These are phyloP conservation scores for Spergularia marina DNA, from an alignment of 148 eudicot genomes.

Conservation along the genomic window DNA sequence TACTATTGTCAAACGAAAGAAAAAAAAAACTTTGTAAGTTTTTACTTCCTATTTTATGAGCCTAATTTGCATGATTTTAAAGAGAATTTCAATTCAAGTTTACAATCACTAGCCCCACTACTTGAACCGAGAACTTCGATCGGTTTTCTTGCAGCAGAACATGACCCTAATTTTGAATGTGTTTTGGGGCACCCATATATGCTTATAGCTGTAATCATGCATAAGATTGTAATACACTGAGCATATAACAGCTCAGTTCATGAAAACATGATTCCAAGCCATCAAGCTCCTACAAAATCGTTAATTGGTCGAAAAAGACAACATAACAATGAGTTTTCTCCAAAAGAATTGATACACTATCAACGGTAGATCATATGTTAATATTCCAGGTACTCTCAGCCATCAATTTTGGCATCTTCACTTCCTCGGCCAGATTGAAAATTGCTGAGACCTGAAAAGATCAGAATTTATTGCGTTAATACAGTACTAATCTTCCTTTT, in stretches of 20 bases:
- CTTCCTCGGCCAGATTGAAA: constrained; percentile 50
- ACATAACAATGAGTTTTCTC: constrained; percentile 3
- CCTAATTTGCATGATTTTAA: too few relatives aligned
- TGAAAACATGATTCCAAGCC: background rate
- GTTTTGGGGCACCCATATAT: background rate
- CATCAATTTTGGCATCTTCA: constrained; percentile 47
- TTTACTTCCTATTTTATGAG: too few relatives aligned
- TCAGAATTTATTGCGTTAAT: background rate
- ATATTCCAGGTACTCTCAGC: constrained; percentile 83
- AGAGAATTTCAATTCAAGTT: too few relatives aligned
- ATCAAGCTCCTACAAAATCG: constrained; percentile 11
- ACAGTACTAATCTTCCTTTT: background rate
- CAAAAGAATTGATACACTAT: background rate
- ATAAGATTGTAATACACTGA: background rate
- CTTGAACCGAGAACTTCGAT: too few relatives aligned
- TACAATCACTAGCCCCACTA: too few relatives aligned
- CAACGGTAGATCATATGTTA: constrained; percentile 48
- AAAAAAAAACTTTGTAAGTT: too few relatives aligned
- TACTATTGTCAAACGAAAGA: too few relatives aligned
- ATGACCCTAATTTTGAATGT: background rate
- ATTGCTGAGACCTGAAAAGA: constrained; percentile 53
- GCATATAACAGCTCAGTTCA: background rate
- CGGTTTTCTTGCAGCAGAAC: too few relatives aligned
- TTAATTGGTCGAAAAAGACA: background rate
- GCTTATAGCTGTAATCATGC: background rate